Evolutionary conservation across 106 monocot species (phyloP), one percentile per base, ranked within the genome.

Genomic region (Dendrobium nobile): DNA sequence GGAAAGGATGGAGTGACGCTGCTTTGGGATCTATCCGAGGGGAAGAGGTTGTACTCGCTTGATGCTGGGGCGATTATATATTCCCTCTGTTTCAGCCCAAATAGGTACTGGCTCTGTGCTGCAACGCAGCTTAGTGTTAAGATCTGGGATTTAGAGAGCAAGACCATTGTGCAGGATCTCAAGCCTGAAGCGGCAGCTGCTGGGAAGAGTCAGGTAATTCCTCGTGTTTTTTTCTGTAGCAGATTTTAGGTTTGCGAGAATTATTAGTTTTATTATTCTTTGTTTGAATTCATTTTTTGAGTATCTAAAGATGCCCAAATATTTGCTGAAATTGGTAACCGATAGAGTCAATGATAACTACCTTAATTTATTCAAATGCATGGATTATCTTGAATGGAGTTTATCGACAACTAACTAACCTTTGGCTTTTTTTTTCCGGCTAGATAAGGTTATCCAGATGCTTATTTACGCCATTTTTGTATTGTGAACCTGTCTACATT

Each of bases 61-160:
- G 85, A 82, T 48, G 65, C 85, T n/a, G 82, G 85, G 2, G 77
- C 82, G 4, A 85, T 85, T 68, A 85, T 85, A 20, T 79, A 85
- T 70, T 5, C 85, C 1, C 67, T 80, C 33, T 85, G 85, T 73
- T 85, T 85, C 37, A 78, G 85, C 44, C 85, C 78, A 4, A 81
- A 82, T 65, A 64, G 75, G 47, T 85, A 82, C 41, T 82, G 78
- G 82, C 82, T 85, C 41, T 85, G 85, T 47, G 85, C 78, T 31
- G 81, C 85, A 4, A 85, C 82, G 5, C 79, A 85, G 64, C 73
- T 73, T 19, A 82, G 85, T 33, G 75, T 85, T 28, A 81, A 82
- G 82, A 85, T 85, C 41, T 85, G 82, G 82, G 85, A 82, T 67
- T 61, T 85, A 0, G 84, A 84, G 84, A 84, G 84, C 77, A 84